phyloP scores from a whole-genome alignment of 805 yeast species.

The Schwanniomyces vanrijiae region DNA sequence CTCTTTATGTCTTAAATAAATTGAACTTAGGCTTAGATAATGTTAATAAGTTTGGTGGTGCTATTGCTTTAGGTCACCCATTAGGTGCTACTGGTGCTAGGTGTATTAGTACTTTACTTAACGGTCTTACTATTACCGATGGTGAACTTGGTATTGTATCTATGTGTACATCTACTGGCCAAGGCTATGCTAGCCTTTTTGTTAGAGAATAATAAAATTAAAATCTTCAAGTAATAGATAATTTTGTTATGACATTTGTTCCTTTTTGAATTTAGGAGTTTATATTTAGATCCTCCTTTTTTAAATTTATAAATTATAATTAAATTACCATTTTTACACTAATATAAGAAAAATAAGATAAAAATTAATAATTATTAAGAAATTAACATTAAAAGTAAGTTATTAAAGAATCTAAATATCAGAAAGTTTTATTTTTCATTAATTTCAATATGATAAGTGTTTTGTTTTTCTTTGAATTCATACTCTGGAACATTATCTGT shows the following conservation, averaged over 20 bases:
- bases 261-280: neutral
- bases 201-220: slow-evolving; percentile 19
- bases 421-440: neutral
- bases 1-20: slow-evolving; percentile 23
- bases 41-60: slow-evolving; percentile 31
- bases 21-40: slow-evolving; percentile 34
- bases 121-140: slow-evolving; percentile 27
- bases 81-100: slow-evolving; percentile 69
- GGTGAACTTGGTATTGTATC: slow-evolving; percentile 36
- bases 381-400: too few relatives aligned
- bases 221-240: neutral
- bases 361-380: neutral
- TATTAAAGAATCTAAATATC: too few relatives aligned
- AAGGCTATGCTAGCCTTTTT: slow-evolving; percentile 36
- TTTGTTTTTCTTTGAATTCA: neutral
- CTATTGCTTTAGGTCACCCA: slow-evolving; percentile 18
- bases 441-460: neutral
- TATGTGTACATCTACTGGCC: slow-evolving; percentile 44
- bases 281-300: neutral
- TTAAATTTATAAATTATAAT: too few relatives aligned
- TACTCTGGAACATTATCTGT: neutral
- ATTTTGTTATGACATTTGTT: neutral
- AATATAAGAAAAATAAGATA: neutral
- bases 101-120: slow-evolving; percentile 33
- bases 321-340: too few relatives aligned